A percentile compares a stretch with the other conserved stretches of the same genome.
These are phyloP conservation scores for Dalbergia cochinchinensis DNA, from an alignment of 306 rosid species.

Conservation along the genomic window DNA sequence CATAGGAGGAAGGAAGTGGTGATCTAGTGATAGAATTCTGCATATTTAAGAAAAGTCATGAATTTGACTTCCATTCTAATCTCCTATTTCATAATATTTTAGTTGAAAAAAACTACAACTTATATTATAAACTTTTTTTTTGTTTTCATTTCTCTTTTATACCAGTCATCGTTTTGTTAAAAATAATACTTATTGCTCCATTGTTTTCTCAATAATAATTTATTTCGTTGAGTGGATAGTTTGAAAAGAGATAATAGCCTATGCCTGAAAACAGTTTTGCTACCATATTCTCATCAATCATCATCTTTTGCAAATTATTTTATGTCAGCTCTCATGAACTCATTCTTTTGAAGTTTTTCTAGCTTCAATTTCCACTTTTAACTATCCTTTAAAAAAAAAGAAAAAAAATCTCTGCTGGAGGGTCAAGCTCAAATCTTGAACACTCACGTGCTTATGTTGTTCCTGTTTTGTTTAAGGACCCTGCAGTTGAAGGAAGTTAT, in stretches of 20 bases:
- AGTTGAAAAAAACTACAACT: too few species aligned
- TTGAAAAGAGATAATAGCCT: conserved; percentile 69
- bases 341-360: conserved; percentile 5
- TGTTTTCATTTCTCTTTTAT: neutral
- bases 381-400: too few species aligned
- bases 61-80: too few species aligned
- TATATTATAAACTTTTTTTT: too few species aligned
- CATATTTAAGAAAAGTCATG: too few species aligned
- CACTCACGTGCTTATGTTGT: too few species aligned
- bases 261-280: conserved; percentile 43
- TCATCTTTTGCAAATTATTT: conserved; percentile 46
- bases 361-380: too few species aligned
- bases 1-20: too few species aligned
- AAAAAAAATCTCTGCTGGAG: too few species aligned
- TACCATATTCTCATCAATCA: neutral
- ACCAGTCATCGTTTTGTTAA: conserved; percentile 36
- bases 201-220: conserved; percentile 4
- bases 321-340: conserved; percentile 52
- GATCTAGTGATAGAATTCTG: too few species aligned
- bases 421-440: too few species aligned
- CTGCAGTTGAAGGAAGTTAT: conserved; percentile 44
- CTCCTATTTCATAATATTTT: too few species aligned
- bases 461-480: conserved; percentile 46
- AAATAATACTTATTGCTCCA: conserved; percentile 35
- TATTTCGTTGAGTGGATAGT: conserved; percentile 58